Evolutionary conservation across 2,329 filamentous ascomycete species (phyloP), one percentile per base, ranked within the genome.

Genomic region (Cladophialophora exuberans): DNA sequence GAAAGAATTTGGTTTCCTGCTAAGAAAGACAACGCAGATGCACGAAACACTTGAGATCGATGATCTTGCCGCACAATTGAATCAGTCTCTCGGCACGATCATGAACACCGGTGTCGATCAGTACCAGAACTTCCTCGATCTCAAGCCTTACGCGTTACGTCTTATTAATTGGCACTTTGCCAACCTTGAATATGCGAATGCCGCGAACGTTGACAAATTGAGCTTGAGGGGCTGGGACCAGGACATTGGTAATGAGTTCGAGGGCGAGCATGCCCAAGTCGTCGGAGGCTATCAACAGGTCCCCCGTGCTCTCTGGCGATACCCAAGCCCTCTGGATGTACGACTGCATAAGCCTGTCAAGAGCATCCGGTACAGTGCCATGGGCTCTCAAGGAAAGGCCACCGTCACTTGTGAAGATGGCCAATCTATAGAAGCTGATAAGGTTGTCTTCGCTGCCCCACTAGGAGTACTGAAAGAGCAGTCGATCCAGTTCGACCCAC

Each of bases 81-180:
- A 81, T 47, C 88, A 92, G 20, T 96, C 90, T 0, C 77, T 99
- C 9, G 94, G 94, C 1, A 87, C 87, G n/a, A 88, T 95, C 2
- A 88, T 97, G 76, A 90, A 99, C 66, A 86, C 91, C 62, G 90
- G 91, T n/a, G 86, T 99, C 57, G 81, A 81, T 15, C 92, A 97
- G 70, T 99, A 96, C 69, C 87, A 89, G 66, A 79, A 82, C 26
- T 82, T 99, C 44, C 81, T 97, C 23, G 87, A 96, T 55, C 75
- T 99, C 48, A 89, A 85, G 11, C 83, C 92, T 1, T 89, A 90
- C 67, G 94, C 99, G 66, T 86, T 96, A 72, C 84, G 94, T 41
- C 78, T 99, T 13, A 81, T 97, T 66, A 99, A 97, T 67, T 99
- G 94, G 94, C 95, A 99, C 72, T 88, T 97, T 70, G 95, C 95